Base-by-base conservation (phyloP, 441 rosid species). In the Erodium chrysanthum region DNA sequence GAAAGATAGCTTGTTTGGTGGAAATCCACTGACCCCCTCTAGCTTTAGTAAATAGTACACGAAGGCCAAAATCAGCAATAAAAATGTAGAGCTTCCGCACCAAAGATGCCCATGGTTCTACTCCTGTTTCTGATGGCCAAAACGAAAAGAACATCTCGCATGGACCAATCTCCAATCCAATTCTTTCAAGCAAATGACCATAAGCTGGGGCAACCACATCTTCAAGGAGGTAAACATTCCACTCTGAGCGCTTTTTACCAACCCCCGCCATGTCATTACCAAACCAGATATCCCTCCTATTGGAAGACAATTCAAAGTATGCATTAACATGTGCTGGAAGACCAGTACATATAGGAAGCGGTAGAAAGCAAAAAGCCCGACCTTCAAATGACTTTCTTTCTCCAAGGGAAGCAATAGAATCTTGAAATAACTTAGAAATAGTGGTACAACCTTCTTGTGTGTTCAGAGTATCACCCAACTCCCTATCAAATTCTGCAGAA, bases 201-300 rank as follows among this genome's bases (percentile, higher is more conserved):
- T 91, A 94, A 61, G 99, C 99, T 75, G 96, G 96, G 61, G 96
- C 92, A 80, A 78, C 90, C 73, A 94, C 80, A 69, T 81, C 85
- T 80, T 91, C 91, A 65, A 94, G 91, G 69, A 94, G 87, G 78
- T 85, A 89, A 80, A 87, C 82, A 80, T 94, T 94, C 97, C 96
- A 94, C 73, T 94, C 99, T 7, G 99, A 94, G 61, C 97, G 89
- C 75, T 85, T 84, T 77, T 91, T 94, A 11, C 99, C 98, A 73
- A 84, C 97, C 70, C 98, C 99, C 31, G 96, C 90, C 99, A 94
- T 94, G 84, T 94, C 99, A 78, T 84, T 89, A 71, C 99, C 99
- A 84, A 91, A 91, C 99, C 99, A 94, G 79, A 94, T 92, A 79
- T 94, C 99, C 80, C 99, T 91, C 75, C 99, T 80, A 75, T 94